These are phyloP conservation scores for Candida ortonii DNA, from an alignment of 805 yeast genomes.

Conservation along the genomic window DNA sequence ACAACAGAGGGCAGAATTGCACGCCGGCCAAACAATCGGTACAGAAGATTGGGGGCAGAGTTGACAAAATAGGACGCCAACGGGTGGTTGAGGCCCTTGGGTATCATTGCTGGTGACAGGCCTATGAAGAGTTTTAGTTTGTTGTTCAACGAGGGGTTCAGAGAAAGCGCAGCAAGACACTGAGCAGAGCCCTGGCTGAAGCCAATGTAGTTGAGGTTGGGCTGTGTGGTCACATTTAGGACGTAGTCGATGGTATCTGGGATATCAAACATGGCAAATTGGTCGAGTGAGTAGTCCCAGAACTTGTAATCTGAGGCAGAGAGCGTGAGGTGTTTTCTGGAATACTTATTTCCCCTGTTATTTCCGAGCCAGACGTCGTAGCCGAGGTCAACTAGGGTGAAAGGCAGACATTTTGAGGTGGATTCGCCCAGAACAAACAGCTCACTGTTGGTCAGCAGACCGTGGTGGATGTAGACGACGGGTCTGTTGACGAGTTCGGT, in stretches of 20 bases:
- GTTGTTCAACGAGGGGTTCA: constrained; percentile 60
- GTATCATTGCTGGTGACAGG: constrained; percentile 92
- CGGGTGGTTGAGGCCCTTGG: constrained; percentile 65
- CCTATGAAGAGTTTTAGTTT: constrained; percentile 64
- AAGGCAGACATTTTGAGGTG: constrained; percentile 57
- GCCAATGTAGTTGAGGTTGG: constrained; percentile 67
- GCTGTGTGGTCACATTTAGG: constrained; percentile 44
- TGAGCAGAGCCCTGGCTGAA: constrained; percentile 95
- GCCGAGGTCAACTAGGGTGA: constrained; percentile 70
- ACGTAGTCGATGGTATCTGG: constrained; percentile 81
- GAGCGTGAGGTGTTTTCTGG: constrained; percentile 64
- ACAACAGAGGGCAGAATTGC: constrained; percentile 73
- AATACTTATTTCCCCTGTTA: constrained; percentile 87
- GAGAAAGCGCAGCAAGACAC: constrained; percentile 76
- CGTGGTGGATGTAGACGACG: constrained; percentile 85
- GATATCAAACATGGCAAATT: constrained; percentile 86
- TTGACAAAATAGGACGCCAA: constrained; percentile 51
- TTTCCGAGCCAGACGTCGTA: constrained; percentile 95
- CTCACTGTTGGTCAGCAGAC: constrained; percentile 82
- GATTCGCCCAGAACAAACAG: constrained; percentile 47
- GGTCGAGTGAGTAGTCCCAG: constrained; percentile 92
- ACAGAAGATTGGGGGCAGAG: constrained; percentile 72
- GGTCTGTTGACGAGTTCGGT: constrained; percentile 9
- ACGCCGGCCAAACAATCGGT: constrained; percentile 67
- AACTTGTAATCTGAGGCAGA: constrained; percentile 46